These are phyloP conservation scores for Rosellinia necatrix DNA, from an alignment of 2,329 filamentous ascomycete genomes.

Conservation along the genomic window DNA sequence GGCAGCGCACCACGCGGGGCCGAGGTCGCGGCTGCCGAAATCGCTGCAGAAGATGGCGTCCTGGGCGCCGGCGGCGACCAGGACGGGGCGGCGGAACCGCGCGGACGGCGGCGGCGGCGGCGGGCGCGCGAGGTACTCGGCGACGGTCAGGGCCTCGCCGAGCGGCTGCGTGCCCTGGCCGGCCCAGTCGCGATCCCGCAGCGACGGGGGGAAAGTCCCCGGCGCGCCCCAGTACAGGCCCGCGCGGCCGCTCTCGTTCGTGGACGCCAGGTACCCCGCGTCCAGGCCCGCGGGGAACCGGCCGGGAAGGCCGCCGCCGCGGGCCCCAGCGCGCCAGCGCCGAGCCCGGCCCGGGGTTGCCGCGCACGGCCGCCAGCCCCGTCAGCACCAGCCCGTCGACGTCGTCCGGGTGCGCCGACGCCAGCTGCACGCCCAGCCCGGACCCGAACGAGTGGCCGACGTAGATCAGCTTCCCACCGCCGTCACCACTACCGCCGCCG, in stretches of 20 bases:
- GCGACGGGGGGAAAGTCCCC: background rate
- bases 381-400: constrained; percentile 2
- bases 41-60: constrained; percentile 6
- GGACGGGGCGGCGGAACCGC: background rate
- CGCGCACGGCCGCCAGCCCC: background rate
- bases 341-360: background rate
- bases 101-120: too few relatives aligned
- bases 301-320: background rate
- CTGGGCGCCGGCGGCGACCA: background rate
- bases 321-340: background rate
- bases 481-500: background rate
- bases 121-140: background rate
- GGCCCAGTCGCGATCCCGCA: constrained; percentile 1
- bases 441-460: constrained; percentile 6
- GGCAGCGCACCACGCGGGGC: background rate
- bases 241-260: background rate
- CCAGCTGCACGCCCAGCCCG: constrained; percentile 2
- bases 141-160: constrained; percentile 2
- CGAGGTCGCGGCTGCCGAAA: background rate
- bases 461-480: background rate
- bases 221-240: background rate
- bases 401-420: background rate
- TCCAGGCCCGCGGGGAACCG: background rate
- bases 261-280: background rate
- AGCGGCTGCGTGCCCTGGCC: constrained; percentile 7